Evolutionary conservation across 805 yeast genomes (phyloP), one percentile per base, ranked within the genome.

Genomic region (Wickerhamomyces kurtzmanii): DNA sequence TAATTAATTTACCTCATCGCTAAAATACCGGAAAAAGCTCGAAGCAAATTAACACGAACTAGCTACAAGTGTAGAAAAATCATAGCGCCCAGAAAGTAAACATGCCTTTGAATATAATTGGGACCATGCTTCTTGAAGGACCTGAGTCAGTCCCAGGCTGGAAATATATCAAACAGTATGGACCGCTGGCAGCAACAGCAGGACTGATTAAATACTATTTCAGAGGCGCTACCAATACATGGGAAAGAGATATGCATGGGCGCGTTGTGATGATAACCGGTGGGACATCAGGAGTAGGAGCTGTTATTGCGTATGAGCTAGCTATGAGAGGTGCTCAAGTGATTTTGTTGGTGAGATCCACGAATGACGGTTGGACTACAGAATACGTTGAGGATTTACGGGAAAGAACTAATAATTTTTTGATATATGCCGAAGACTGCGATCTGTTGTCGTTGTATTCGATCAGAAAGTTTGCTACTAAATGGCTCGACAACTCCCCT

Each of bases 181-280:
- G 66, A 0, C 94, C 95, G 0, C 56, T 63, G 4, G 45, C 69
- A 1, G 55, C 64, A 0, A 54, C 53, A 0, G 45, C 68, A 0
- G 66, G 58, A 0, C 65, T 66, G 1, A 28, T 74, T 23, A 89
- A 89, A 49, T 71, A 71, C 49, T 84, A 81, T 57, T 75, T 81
- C 43, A 70, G 78, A 20, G 98, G 98, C 8, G 53, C 82, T 2
- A 40, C 68, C 13, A 91, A 89, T 54, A 81, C 86, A 0, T 89
- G 96, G 95, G 94, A 84, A 36, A 65, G 96, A 34, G 87, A 86
- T 38, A 55, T 89, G 49, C 95, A 91, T 47, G 96, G 97, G 2
- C 75, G 76, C 44, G 97, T 87, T 5, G 80, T 65, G 42, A 59
- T 82, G 13, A 64, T 83, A 6, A 80, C 91, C 0, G 98, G 98